Evolutionary conservation across 2,329 filamentous ascomycete genomes (phyloP).

Genomic region (Xylaria multiplex): DNA sequence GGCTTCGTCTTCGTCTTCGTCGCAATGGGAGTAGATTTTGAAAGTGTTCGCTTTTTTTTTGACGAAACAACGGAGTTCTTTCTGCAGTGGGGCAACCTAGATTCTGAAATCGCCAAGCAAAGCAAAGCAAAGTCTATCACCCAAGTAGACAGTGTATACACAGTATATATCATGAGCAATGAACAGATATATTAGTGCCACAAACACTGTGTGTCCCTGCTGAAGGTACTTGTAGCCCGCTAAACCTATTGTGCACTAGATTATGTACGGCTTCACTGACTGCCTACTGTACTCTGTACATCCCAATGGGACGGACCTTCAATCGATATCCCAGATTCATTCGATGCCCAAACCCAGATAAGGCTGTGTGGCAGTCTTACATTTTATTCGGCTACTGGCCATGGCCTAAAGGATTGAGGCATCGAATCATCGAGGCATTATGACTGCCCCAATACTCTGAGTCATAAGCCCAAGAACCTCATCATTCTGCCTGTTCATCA

Average conservation of each 20-base stretch:
- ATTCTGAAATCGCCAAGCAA: constrained; percentile 1
- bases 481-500: not conserved
- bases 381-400: not conserved
- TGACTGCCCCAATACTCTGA: not conserved
- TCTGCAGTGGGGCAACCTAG: constrained; percentile 22
- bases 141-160: too few relatives aligned
- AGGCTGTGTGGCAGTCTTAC: constrained; percentile 1
- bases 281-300: too few relatives aligned
- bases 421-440: not conserved
- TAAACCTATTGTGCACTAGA: too few relatives aligned
- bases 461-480: constrained; percentile 10
- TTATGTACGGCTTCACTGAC: too few relatives aligned
- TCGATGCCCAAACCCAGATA: not conserved
- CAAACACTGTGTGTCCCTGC: too few relatives aligned
- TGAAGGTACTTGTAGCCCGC: too few relatives aligned
- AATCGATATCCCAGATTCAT: too few relatives aligned
- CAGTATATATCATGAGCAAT: too few relatives aligned
- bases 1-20: constrained; percentile 28
- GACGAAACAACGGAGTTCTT: constrained; percentile 18
- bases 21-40: constrained; percentile 28
- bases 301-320: too few relatives aligned
- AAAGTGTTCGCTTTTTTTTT: constrained; percentile 20
- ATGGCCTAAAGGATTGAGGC: too few relatives aligned
- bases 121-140: too few relatives aligned
- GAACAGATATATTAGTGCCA: too few relatives aligned